These are phyloP conservation scores for Serendipita sp. DNA, from an alignment of 1,284 basidiomycete species.

Conservation along the genomic window DNA sequence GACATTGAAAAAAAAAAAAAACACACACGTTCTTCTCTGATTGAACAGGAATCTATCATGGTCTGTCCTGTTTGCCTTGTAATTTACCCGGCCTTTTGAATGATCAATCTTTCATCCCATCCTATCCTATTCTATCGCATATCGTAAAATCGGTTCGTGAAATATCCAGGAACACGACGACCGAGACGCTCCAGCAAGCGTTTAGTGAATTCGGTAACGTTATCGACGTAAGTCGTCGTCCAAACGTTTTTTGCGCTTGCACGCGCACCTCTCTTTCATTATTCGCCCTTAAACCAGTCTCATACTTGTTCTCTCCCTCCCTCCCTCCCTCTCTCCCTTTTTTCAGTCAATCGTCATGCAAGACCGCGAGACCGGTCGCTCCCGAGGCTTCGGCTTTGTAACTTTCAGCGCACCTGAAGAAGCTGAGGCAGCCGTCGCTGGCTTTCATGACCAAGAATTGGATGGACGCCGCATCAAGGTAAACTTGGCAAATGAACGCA, in stretches of 20 bases:
- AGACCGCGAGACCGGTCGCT: slow-evolving; percentile 92
- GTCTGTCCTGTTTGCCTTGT: neutral
- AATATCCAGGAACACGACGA: slow-evolving; percentile 70
- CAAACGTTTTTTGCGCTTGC: neutral
- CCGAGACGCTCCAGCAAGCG: slow-evolving; percentile 70
- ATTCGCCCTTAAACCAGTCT: neutral
- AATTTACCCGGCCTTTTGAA: neutral
- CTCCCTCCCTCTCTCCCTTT: neutral
- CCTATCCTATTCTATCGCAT: neutral
- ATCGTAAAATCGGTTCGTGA: slow-evolving; percentile 15
- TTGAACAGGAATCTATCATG: slow-evolving; percentile 2
- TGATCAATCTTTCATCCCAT: neutral
- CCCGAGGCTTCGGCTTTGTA: slow-evolving; percentile 93
- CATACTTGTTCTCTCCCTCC: slow-evolving; percentile 5
- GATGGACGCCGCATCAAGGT: slow-evolving; percentile 89
- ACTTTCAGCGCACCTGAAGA: slow-evolving; percentile 51
- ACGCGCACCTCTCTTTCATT: neutral
- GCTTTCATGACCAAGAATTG: slow-evolving; percentile 83
- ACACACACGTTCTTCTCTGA: neutral
- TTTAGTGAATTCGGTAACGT: slow-evolving; percentile 55
- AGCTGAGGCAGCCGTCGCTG: slow-evolving; percentile 66
- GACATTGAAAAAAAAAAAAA: neutral
- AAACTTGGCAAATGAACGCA: slow-evolving; percentile 84
- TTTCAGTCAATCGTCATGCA: slow-evolving; percentile 89
- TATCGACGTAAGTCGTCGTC: slow-evolving; percentile 52